These are phyloP conservation scores for Epichloe scottii DNA, from an alignment of 2,329 filamentous ascomycete genomes.

Conservation along the genomic window DNA sequence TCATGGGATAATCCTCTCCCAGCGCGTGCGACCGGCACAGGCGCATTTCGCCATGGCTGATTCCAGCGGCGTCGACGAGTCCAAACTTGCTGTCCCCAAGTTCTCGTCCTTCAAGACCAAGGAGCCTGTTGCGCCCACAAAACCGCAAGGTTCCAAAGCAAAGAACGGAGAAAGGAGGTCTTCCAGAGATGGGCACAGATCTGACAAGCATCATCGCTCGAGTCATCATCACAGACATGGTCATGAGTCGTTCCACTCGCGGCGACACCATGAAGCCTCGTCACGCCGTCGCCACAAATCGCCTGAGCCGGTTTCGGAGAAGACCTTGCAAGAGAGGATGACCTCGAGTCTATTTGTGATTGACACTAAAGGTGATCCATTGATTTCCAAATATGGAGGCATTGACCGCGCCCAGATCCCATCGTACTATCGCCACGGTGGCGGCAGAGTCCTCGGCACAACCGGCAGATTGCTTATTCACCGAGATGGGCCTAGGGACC, in stretches of 20 bases:
- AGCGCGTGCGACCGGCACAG: background rate
- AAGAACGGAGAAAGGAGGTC: conserved; percentile 10
- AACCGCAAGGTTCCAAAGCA: conserved; percentile 6
- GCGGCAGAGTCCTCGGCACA: conserved; percentile 59
- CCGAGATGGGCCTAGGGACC: conserved; percentile 44
- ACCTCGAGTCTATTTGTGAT: conserved; percentile 36
- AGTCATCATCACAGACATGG: background rate
- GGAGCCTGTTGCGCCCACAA: conserved; percentile 22
- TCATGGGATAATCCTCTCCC: background rate
- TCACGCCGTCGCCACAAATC: background rate
- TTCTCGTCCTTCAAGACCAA: conserved; percentile 59
- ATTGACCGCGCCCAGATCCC: conserved; percentile 63
- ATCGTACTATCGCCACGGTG: conserved; percentile 54
- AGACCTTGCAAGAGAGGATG: background rate
- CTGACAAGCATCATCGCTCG: conserved; percentile 7
- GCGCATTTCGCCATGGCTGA: conserved; percentile 11
- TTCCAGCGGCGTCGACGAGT: conserved; percentile 14
- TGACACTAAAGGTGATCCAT: conserved; percentile 65
- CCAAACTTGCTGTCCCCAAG: conserved; percentile 36
- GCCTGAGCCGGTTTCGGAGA: background rate
- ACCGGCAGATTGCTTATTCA: conserved; percentile 51
- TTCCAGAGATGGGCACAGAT: conserved; percentile 1
- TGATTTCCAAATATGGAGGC: conserved; percentile 58
- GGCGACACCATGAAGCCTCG: background rate
- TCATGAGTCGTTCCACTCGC: background rate